Evolutionary conservation across 371 early-diverging fungal species (phyloP), one percentile per base, ranked within the genome.

Genomic region (Thermomucor indicae-seudaticae): DNA sequence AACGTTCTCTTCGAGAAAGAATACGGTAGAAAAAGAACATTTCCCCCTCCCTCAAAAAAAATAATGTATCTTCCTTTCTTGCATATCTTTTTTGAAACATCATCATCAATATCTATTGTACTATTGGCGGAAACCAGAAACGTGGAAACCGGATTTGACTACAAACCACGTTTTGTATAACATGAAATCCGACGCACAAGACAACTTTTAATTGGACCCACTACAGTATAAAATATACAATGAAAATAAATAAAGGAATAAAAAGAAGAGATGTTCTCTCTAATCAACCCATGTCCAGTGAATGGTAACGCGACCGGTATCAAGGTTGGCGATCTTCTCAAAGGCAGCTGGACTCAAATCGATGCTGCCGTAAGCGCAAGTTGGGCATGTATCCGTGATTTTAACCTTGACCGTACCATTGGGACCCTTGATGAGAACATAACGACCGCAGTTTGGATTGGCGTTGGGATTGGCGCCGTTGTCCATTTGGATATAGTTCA

Each of bases 271-370:
- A 6, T 20, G 19, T 24, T 14, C 6, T 42, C 8, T 34, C 34
- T 53, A 53, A 43, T 43, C 35, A 24, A 53, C 6, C 53, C 53
- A 55, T 0, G 57, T 43, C 79, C 78, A 79, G 8, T 59, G 49
- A 22, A 77, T 67, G 12, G 43, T 34, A 10, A 79, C 51, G 27
- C 75, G 65, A 1, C 80, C 80, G 16, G 31, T 34, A 16, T 25
- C 47, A 12, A 61, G 17, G 20, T 49, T 39, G 14, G 70, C 71
- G 32, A 80, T 64, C 27, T 64, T 10, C 4, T 34, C 23, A 41
- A 78, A 80, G 0, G 78, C 79, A 6, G 67, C 55, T 2, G 75
- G 77, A 32, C 63, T 60, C 23, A 80, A 49, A 51, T 80, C 77
- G 23, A 63, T 49, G 24, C 43, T 53, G 19, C 63, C 67, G 2